These are phyloP conservation scores for Peribolospora kevripleyi DNA, from an alignment of 768 basidiomycete species.

Conservation along the genomic window DNA sequence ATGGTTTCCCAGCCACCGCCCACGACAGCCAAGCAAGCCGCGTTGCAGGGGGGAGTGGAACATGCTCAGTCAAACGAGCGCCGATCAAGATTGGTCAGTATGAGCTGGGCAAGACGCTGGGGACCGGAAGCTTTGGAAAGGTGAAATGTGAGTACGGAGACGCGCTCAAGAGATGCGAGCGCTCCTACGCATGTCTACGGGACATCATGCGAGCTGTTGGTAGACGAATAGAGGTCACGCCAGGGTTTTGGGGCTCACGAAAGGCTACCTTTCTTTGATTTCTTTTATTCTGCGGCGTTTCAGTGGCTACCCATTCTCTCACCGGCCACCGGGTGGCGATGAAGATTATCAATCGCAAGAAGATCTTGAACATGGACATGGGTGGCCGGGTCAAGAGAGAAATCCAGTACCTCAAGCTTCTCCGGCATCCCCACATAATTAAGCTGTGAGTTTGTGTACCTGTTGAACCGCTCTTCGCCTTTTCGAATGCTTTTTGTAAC, in stretches of 20 bases:
- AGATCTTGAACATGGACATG: conserved; percentile 56
- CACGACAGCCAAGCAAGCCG: no score
- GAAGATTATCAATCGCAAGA: conserved; percentile 89
- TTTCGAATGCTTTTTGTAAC: conserved; percentile 4
- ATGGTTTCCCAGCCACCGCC: no score
- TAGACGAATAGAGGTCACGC: neutral
- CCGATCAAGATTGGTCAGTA: conserved; percentile 73
- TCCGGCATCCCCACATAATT: conserved; percentile 90
- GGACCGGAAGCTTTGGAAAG: conserved; percentile 93
- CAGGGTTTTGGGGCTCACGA: neutral
- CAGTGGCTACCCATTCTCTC: conserved; percentile 80
- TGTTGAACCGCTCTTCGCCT: neutral
- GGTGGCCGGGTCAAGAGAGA: conserved; percentile 8
- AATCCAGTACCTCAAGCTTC: conserved; percentile 84
- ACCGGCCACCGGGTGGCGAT: conserved; percentile 91
- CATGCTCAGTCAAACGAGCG: conserved; percentile 14
- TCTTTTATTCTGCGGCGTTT: neutral
- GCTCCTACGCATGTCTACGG: neutral
- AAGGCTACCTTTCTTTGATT: neutral
- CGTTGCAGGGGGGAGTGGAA: no score
- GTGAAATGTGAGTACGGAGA: conserved; percentile 65
- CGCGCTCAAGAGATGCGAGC: neutral
- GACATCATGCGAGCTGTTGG: neutral
- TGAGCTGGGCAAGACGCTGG: conserved; percentile 61
- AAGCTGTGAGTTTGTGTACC: conserved; percentile 43